A percentile compares a stretch with the other conserved stretches of the same genome.
Conservation (phyloP, 2,329 filamentous ascomycete species). For the Diaporthe aspalathi region DNA sequence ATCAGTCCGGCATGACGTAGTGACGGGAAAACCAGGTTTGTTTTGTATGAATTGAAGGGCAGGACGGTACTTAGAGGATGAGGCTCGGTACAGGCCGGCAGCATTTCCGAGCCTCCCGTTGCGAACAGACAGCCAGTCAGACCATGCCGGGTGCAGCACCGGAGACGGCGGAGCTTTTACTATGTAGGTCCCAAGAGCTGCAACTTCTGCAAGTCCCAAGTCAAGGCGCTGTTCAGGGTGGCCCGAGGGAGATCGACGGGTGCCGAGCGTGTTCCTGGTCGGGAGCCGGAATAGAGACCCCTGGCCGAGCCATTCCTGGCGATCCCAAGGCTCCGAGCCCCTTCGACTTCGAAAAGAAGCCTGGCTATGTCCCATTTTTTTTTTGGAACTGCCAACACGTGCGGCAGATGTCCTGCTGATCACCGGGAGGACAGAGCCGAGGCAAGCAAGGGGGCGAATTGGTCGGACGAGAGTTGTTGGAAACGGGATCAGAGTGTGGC, state of each 20-base stretch:
- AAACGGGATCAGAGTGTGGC: conserved; percentile 20
- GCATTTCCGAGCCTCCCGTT: neutral
- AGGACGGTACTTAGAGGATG: neutral
- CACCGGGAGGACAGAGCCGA: conserved; percentile 17
- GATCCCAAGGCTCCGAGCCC: neutral
- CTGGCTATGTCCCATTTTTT: too few relatives aligned
- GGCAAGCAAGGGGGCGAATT: conserved; percentile 28
- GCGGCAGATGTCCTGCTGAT: conserved; percentile 11
- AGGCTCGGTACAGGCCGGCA: neutral
- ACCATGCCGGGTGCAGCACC: neutral
- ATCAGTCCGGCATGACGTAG: neutral
- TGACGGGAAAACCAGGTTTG: neutral
- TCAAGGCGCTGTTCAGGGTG: neutral
- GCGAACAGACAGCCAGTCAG: neutral
- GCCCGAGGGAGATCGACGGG: conserved; percentile 14
- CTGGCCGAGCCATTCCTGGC: conserved; percentile 10
- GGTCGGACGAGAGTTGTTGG: conserved; percentile 21
- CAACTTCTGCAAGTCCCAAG: neutral
- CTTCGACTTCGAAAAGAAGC: neutral
- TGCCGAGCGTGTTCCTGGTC: conserved; percentile 20
- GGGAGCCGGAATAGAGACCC: conserved; percentile 18
- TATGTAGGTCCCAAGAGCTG: neutral
- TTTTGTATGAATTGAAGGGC: neutral
- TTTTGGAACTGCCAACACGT: conserved; percentile 15
- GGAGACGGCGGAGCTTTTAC: neutral